A percentile compares a stretch with the other conserved stretches of the same genome.
Conservation (phyloP, 2,329 filamentous ascomycete genomes). For the Penicillium sp. region DNA sequence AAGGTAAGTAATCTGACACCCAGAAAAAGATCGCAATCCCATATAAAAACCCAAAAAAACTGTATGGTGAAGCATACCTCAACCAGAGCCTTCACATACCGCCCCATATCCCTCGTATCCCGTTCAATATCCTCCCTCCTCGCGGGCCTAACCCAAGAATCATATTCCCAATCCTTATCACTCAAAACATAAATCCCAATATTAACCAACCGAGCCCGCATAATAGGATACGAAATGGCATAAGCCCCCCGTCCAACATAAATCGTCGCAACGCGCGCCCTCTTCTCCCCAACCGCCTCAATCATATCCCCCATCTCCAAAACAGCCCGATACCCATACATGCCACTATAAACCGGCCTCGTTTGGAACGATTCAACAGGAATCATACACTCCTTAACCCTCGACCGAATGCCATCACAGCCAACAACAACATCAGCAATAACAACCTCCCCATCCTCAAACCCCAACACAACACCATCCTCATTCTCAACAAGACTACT, state of each 20-base stretch:
- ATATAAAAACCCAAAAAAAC: not conserved
- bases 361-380: slow-evolving; percentile 9
- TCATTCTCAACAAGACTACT: slow-evolving; percentile 6
- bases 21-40: not conserved
- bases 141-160: slow-evolving; percentile 33
- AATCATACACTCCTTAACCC: slow-evolving; percentile 31
- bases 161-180: slow-evolving; percentile 29
- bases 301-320: slow-evolving; percentile 38
- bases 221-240: slow-evolving; percentile 37
- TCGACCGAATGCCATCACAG: slow-evolving; percentile 39
- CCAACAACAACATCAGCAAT: slow-evolving; percentile 37
- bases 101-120: slow-evolving; percentile 32
- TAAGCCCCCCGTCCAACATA: slow-evolving; percentile 35
- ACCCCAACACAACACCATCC: slow-evolving; percentile 14
- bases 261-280: slow-evolving; percentile 32
- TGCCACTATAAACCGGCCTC: slow-evolving; percentile 33
- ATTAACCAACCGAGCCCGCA: slow-evolving; percentile 36
- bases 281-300: slow-evolving; percentile 33
- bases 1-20: not conserved
- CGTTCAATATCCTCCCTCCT: slow-evolving; percentile 30
- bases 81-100: slow-evolving; percentile 28
- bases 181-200: slow-evolving; percentile 32
- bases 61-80: slow-evolving; percentile 23
- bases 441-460: slow-evolving; percentile 34
- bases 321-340: slow-evolving; percentile 38